Percentiles rank a stretch among this genome's conserved stretches.
These are phyloP conservation scores for Torulaspora microellipsoides DNA, from an alignment of 805 yeast species.

Conservation along the genomic window DNA sequence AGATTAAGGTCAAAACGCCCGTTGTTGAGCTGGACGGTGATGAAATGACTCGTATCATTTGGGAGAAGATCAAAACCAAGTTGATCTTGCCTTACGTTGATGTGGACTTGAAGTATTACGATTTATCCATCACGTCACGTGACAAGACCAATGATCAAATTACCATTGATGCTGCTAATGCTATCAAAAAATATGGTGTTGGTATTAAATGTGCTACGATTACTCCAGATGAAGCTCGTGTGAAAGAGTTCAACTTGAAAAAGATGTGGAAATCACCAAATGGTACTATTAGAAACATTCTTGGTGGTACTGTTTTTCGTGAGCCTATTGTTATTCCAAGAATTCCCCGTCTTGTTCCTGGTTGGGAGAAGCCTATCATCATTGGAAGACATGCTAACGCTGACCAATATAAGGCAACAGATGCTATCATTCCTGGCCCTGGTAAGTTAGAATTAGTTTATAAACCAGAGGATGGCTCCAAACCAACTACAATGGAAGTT, in stretches of 20 bases:
- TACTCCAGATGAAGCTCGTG: conserved; percentile 79
- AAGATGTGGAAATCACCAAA: conserved; percentile 86
- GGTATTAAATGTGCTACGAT: conserved; percentile 84
- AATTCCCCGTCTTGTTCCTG: conserved; percentile 71
- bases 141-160: conserved; percentile 69
- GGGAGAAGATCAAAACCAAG: conserved; percentile 68
- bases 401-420: conserved; percentile 81
- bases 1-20: conserved; percentile 67
- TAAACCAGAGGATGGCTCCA: conserved; percentile 58
- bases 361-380: conserved; percentile 78
- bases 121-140: conserved; percentile 62
- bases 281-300: conserved; percentile 76
- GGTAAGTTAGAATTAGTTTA: conserved; percentile 64
- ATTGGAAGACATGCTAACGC: conserved; percentile 86
- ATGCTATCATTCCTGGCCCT: conserved; percentile 54
- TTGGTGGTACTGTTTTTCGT: conserved; percentile 81
- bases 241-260: conserved; percentile 64
- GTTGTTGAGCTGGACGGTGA: conserved; percentile 81
- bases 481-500: conserved; percentile 42
- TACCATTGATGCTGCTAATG: conserved; percentile 75
- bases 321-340: conserved; percentile 78
- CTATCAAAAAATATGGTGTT: conserved; percentile 68
- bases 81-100: conserved; percentile 66
- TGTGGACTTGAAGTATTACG: conserved; percentile 71
- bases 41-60: conserved; percentile 82